Conservation (phyloP, 2,329 filamentous ascomycete genomes). For the Aspergillus sergii region DNA sequence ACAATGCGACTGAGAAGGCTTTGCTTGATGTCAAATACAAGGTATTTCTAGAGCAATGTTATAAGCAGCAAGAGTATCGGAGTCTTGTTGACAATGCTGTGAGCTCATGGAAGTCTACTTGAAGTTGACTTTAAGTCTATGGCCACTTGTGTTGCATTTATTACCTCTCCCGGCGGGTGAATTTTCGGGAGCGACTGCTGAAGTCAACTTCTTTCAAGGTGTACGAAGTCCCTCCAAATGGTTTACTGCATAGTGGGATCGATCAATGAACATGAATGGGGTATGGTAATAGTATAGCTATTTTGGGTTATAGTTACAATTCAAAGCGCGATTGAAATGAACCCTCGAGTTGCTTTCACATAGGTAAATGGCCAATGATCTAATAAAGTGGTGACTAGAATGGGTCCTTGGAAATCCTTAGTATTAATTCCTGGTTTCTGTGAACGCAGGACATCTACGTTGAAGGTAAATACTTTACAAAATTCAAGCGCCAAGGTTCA, state of each 20-base stretch:
- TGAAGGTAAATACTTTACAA: neutral
- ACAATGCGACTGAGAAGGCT: conserved; percentile 72
- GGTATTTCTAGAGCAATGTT: conserved; percentile 91
- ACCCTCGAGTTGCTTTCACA: neutral
- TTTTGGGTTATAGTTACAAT: neutral
- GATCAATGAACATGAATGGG: neutral
- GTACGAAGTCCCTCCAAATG: neutral
- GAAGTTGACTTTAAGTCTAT: neutral
- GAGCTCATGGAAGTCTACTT: conserved; percentile 42
- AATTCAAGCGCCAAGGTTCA: neutral
- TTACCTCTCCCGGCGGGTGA: too few species aligned
- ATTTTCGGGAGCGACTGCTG: neutral
- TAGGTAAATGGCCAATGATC: neutral
- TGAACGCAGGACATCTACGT: neutral
- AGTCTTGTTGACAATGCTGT: conserved; percentile 70
- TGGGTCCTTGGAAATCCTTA: neutral
- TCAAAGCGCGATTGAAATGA: neutral
- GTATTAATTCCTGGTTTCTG: neutral
- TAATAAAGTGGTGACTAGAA: neutral
- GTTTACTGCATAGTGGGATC: neutral
- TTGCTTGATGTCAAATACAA: conserved; percentile 88
- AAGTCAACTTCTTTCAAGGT: neutral
- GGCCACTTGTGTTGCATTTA: too few species aligned
- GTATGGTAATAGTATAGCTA: neutral
- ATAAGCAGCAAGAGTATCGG: conserved; percentile 80